A percentile compares a stretch with the other conserved stretches of the same genome.
Conservation (phyloP, 805 yeast species). For the Cyberlindnera mississippiensis region DNA sequence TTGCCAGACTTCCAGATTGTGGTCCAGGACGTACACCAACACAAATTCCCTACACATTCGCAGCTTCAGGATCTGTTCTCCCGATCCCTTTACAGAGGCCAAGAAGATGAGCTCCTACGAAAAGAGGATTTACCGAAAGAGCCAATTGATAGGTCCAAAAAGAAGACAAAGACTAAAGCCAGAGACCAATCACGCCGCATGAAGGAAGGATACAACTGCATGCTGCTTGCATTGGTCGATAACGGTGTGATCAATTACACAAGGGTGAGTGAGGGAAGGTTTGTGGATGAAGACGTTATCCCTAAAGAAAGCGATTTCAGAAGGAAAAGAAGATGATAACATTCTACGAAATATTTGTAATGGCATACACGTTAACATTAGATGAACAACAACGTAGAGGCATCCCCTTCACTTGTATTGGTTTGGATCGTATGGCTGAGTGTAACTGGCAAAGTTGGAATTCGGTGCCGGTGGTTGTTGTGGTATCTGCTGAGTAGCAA, state of each 20-base stretch:
- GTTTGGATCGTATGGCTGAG: conserved; percentile 27
- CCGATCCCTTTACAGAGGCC: conserved; percentile 6
- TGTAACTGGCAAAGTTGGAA: conserved; percentile 8
- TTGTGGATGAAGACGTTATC: conserved; percentile 33
- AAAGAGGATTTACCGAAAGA: conserved; percentile 1
- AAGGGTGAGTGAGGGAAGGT: conserved; percentile 47
- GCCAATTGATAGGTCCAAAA: background rate
- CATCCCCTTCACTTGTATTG: conserved; percentile 3
- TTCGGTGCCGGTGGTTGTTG: background rate
- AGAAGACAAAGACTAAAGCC: background rate
- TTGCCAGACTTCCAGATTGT: conserved; percentile 72
- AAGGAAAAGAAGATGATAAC: conserved; percentile 1
- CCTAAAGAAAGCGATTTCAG: conserved; percentile 6
- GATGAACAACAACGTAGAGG: background rate
- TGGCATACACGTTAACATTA: background rate
- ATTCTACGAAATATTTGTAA: background rate
- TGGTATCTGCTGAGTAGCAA: background rate
- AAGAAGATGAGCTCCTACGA: conserved; percentile 16
- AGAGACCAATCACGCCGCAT: conserved; percentile 36
- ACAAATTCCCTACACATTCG: conserved; percentile 42
- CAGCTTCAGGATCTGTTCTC: conserved; percentile 38
- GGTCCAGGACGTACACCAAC: conserved; percentile 47
- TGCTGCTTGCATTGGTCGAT: conserved; percentile 67
- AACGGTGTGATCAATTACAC: conserved; percentile 70
- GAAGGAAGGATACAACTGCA: conserved; percentile 46